Evolutionary conservation across 2,329 filamentous ascomycete species (phyloP).

Genomic region (Xylaria sp.): DNA sequence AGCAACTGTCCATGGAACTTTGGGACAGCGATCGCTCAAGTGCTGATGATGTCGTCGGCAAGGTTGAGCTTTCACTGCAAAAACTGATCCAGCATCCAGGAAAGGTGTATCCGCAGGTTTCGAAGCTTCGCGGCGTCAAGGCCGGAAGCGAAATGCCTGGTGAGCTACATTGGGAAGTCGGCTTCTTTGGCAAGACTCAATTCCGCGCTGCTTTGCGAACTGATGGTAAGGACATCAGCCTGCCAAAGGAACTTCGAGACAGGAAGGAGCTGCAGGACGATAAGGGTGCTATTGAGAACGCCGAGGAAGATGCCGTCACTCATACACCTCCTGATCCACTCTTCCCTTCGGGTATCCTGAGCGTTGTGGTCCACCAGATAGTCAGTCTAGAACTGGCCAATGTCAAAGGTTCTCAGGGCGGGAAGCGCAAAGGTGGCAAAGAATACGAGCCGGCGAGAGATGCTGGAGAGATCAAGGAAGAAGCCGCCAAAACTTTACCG

Average conservation of each 20-base stretch:
- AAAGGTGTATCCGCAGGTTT: conserved; percentile 90
- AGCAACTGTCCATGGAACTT: conserved; percentile 91
- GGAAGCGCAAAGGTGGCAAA: conserved; percentile 78
- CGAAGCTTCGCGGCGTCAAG: conserved; percentile 83
- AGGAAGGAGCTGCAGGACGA: conserved; percentile 85
- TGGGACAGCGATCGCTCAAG: conserved; percentile 96
- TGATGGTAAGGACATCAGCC: conserved; percentile 82
- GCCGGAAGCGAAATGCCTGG: conserved; percentile 90
- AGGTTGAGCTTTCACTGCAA: conserved; percentile 92
- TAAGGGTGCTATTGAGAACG: conserved; percentile 79
- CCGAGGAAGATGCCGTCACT: conserved; percentile 83
- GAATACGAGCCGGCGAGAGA: conserved; percentile 91
- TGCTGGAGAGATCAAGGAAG: conserved; percentile 87
- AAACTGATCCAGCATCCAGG: conserved; percentile 95
- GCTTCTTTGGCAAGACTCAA: conserved; percentile 91
- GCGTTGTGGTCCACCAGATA: conserved; percentile 90
- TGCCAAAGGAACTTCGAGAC: conserved; percentile 79
- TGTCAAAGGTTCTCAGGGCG: conserved; percentile 80
- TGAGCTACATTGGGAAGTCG: conserved; percentile 94
- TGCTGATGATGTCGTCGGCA: conserved; percentile 94
- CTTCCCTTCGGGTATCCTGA: conserved; percentile 92
- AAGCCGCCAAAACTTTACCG: conserved; percentile 81
- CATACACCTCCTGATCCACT: conserved; percentile 95
- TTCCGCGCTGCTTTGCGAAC: conserved; percentile 87
- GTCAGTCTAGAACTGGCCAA: conserved; percentile 94